Percentiles rank a stretch among this genome's conserved stretches.
phyloP scores from a whole-genome alignment of 805 yeast species.

The Saccharomycopsis schoenii region DNA sequence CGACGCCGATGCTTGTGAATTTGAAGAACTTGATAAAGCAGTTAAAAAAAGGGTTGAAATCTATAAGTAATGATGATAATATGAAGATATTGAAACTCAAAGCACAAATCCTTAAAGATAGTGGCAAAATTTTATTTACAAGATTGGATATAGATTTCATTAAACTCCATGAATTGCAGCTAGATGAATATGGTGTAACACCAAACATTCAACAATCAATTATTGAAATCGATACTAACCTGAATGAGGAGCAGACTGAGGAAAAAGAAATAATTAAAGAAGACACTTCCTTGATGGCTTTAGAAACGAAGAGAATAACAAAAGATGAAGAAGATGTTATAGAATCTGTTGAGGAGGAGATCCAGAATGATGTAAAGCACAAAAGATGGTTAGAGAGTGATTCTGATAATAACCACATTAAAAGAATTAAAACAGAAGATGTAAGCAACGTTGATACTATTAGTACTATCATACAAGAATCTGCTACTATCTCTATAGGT shows the following conservation, averaged over 20 bases:
- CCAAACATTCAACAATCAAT: background rate
- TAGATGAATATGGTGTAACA: conserved; percentile 10
- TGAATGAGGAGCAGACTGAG: background rate
- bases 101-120: conserved; percentile 27
- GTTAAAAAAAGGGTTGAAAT: conserved; percentile 10
- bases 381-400: background rate
- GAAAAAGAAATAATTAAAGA: conserved; percentile 3
- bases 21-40: conserved; percentile 4
- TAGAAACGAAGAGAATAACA: background rate
- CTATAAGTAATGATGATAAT: conserved; percentile 5
- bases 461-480: background rate
- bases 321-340: conserved; percentile 1
- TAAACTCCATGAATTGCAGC: background rate
- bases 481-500: background rate
- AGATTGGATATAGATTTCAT: conserved; percentile 8
- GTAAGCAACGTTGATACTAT: background rate
- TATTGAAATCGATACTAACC: conserved; percentile 4
- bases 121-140: conserved; percentile 4
- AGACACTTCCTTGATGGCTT: background rate
- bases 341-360: background rate
- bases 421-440: background rate
- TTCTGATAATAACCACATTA: background rate
- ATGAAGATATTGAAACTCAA: conserved; percentile 19
- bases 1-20: conserved; percentile 10
- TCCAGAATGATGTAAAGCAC: background rate